These are phyloP conservation scores for Brassica rapa DNA, from an alignment of 345 rosid genomes.

Conservation along the genomic window DNA sequence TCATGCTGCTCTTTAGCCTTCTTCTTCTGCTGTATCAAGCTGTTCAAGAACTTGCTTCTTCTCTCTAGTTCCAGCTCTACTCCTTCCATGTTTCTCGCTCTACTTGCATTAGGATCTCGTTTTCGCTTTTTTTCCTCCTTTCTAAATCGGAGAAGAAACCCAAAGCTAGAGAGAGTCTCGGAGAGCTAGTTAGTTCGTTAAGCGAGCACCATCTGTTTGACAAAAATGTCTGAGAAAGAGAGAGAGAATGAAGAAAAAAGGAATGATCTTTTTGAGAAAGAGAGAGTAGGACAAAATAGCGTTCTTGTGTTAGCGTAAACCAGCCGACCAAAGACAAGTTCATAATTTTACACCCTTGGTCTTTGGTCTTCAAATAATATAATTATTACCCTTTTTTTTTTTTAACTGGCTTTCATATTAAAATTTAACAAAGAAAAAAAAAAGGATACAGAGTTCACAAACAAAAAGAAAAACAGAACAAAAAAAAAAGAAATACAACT, in stretches of 20 bases:
- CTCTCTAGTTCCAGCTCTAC: constrained; percentile 90
- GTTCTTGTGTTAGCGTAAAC: constrained; percentile 31
- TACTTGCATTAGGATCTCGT: constrained; percentile 33
- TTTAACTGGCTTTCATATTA: no score
- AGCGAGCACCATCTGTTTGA: constrained; percentile 42
- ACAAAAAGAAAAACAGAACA: no score
- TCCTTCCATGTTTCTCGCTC: constrained; percentile 54
- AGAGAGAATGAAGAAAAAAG: neutral
- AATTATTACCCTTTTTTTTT: neutral
- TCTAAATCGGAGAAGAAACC: constrained; percentile 21
- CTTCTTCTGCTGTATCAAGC: constrained; percentile 94
- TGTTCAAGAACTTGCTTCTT: constrained; percentile 80
- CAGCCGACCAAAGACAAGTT: constrained; percentile 31
- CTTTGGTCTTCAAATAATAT: constrained; percentile 11
- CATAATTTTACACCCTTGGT: constrained; percentile 7
- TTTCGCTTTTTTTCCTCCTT: neutral
- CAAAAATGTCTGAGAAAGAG: constrained; percentile 32
- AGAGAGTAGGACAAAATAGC: constrained; percentile 40
- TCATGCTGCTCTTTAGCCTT: constrained; percentile 68
- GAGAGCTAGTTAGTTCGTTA: constrained; percentile 7
- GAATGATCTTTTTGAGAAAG: neutral
- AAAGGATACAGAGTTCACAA: no score
- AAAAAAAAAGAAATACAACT: no score
- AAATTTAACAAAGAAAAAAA: no score
- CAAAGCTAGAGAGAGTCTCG: constrained; percentile 5